Evolutionary conservation across 192 early-diverging fungal species (phyloP).

Genomic region (Backusella luteola): DNA sequence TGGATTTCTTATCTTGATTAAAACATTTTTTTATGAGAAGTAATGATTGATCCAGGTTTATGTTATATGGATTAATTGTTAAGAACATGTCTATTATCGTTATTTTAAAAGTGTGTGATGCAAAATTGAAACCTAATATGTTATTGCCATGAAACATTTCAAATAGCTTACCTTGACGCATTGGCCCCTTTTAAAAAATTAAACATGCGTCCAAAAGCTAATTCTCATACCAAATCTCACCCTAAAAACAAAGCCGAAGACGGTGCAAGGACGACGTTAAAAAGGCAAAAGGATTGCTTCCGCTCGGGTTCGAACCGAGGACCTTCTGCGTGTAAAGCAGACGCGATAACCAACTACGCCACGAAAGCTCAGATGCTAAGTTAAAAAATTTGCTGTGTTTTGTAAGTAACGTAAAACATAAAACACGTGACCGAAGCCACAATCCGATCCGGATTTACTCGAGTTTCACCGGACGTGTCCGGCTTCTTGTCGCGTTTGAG

Average conservation of each 20-base stretch:
- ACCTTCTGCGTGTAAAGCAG: slow-evolving; percentile 48
- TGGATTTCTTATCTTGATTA: no score
- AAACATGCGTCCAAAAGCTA: not conserved
- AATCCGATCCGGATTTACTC: not conserved
- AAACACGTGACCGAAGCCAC: not conserved
- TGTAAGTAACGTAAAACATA: not conserved
- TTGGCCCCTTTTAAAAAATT: not conserved
- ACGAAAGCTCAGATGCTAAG: not conserved
- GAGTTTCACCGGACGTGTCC: not conserved
- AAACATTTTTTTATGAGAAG: no score
- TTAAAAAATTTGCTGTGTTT: not conserved
- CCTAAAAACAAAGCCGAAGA: not conserved
- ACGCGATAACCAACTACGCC: slow-evolving; percentile 45
- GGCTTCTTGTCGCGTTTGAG: not conserved
- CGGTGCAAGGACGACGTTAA: not conserved
- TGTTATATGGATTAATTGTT: no score
- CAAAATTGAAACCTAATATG: no score
- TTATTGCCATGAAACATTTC: no score
- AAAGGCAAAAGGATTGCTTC: slow-evolving; percentile 32
- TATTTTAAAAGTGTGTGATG: no score
- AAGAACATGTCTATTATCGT: no score
- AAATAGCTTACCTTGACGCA: no score
- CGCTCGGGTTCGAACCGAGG: slow-evolving; percentile 48
- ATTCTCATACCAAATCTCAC: not conserved
- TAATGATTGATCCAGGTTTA: no score